Conservation (phyloP, 768 basidiomycete genomes). For the Pisolithus orientalis region DNA sequence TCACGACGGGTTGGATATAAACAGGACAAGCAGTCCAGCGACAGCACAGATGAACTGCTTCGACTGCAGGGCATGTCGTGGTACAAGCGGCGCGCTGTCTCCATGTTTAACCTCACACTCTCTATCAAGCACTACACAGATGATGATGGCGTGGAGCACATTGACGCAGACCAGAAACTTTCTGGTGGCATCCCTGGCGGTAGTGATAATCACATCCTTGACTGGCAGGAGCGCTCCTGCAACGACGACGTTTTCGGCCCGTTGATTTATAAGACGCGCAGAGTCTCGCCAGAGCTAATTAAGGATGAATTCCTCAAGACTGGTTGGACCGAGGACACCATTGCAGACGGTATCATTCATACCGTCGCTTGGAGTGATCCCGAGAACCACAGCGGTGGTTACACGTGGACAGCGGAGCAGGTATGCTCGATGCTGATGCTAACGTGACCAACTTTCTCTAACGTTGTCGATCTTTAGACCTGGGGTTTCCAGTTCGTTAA, state of each 20-base stretch:
- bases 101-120: slow-evolving; percentile 51
- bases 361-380: slow-evolving; percentile 52
- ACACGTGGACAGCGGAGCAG: slow-evolving; percentile 59
- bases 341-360: slow-evolving; percentile 29
- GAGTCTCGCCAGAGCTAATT: slow-evolving; percentile 42
- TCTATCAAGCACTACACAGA: slow-evolving; percentile 59
- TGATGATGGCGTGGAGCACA: slow-evolving; percentile 51
- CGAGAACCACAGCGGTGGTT: slow-evolving; percentile 42
- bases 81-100: slow-evolving; percentile 61
- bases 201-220: slow-evolving; percentile 50
- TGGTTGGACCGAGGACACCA: slow-evolving; percentile 39
- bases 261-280: slow-evolving; percentile 48
- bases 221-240: slow-evolving; percentile 47
- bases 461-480: slow-evolving; percentile 19
- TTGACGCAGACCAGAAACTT: slow-evolving; percentile 61
- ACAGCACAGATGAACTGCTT: slow-evolving; percentile 57
- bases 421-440: slow-evolving; percentile 27
- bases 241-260: slow-evolving; percentile 58
- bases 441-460: not conserved
- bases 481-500: slow-evolving; percentile 65
- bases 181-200: slow-evolving; percentile 57
- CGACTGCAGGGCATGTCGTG: slow-evolving; percentile 67
- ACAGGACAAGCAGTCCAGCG: slow-evolving; percentile 67
- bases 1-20: not conserved
- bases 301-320: slow-evolving; percentile 36